A percentile compares a stretch with the other conserved stretches of the same genome.
These are phyloP conservation scores for Tricholomella constricta DNA, from an alignment of 768 basidiomycete genomes.

Conservation along the genomic window DNA sequence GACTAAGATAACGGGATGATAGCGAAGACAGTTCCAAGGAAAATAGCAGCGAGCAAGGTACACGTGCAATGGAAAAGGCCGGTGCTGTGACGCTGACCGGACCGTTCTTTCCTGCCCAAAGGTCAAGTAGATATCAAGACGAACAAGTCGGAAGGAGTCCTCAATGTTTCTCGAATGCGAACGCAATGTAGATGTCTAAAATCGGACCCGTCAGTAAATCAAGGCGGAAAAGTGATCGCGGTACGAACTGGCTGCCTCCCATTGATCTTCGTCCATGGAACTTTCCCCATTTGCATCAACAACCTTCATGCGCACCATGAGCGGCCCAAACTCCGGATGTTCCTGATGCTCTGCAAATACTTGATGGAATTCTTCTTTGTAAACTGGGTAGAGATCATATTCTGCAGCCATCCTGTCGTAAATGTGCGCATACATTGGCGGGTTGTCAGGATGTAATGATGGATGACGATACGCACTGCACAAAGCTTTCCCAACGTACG, in stretches of 20 bases:
- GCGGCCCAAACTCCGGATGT: conserved; percentile 76
- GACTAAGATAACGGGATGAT: conserved; percentile 9
- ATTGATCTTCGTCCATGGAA: conserved; percentile 92
- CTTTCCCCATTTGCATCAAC: conserved; percentile 85
- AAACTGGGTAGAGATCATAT: conserved; percentile 72
- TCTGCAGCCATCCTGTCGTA: conserved; percentile 74
- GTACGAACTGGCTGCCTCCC: conserved; percentile 96
- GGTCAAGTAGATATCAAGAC: background rate
- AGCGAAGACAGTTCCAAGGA: conserved; percentile 5
- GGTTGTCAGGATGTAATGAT: background rate
- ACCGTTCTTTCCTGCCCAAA: too few species aligned
- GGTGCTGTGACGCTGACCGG: too few species aligned
- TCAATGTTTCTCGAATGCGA: conserved; percentile 80
- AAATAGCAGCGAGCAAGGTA: background rate
- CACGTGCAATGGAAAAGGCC: background rate
- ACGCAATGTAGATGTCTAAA: conserved; percentile 90
- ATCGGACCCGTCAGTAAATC: conserved; percentile 8
- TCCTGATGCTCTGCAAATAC: conserved; percentile 83
- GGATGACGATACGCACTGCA: conserved; percentile 64
- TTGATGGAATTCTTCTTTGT: conserved; percentile 89
- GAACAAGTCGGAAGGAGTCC: background rate
- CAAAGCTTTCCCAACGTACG: conserved; percentile 94
- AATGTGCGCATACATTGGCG: background rate
- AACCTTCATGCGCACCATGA: conserved; percentile 91
- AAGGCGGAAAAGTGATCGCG: background rate